phyloP scores from a whole-genome alignment of 306 rosid genomes.

The Dryas octopetala region DNA sequence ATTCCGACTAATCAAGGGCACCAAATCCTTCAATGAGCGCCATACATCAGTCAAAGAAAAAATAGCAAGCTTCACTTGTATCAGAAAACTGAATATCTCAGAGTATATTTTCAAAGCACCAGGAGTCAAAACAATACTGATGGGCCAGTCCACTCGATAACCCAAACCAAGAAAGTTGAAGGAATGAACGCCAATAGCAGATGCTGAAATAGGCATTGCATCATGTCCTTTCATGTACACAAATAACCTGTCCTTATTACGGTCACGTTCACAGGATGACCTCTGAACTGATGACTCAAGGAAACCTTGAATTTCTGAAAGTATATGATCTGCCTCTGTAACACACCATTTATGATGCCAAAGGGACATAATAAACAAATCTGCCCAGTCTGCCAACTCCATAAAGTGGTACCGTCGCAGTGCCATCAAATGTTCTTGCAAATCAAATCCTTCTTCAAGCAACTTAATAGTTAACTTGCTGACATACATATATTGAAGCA shows the following conservation, averaged over 20 bases:
- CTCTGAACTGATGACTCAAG: slow-evolving; percentile 90
- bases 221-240: slow-evolving; percentile 78
- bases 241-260: slow-evolving; percentile 71
- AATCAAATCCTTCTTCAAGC: slow-evolving; percentile 84
- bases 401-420: slow-evolving; percentile 85
- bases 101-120: slow-evolving; percentile 74
- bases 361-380: slow-evolving; percentile 83
- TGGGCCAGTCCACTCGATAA: slow-evolving; percentile 89
- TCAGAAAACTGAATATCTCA: slow-evolving; percentile 88
- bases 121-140: slow-evolving; percentile 79
- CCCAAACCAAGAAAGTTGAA: slow-evolving; percentile 95
- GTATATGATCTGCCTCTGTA: slow-evolving; percentile 72
- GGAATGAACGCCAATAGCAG: slow-evolving; percentile 71
- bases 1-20: slow-evolving; percentile 37
- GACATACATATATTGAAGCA: slow-evolving; percentile 83
- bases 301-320: slow-evolving; percentile 82
- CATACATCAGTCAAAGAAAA: slow-evolving; percentile 80
- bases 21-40: slow-evolving; percentile 82
- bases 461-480: slow-evolving; percentile 87
- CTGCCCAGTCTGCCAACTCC: slow-evolving; percentile 98
- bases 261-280: slow-evolving; percentile 81
- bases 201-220: slow-evolving; percentile 61
- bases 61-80: slow-evolving; percentile 88
- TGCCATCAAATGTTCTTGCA: slow-evolving; percentile 85
- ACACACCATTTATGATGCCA: slow-evolving; percentile 87